These are phyloP conservation scores for Bryoerythrophyllum caledonicum DNA, from an alignment of 225 moss, liverwort and hornwort genomes.

Conservation along the genomic window DNA sequence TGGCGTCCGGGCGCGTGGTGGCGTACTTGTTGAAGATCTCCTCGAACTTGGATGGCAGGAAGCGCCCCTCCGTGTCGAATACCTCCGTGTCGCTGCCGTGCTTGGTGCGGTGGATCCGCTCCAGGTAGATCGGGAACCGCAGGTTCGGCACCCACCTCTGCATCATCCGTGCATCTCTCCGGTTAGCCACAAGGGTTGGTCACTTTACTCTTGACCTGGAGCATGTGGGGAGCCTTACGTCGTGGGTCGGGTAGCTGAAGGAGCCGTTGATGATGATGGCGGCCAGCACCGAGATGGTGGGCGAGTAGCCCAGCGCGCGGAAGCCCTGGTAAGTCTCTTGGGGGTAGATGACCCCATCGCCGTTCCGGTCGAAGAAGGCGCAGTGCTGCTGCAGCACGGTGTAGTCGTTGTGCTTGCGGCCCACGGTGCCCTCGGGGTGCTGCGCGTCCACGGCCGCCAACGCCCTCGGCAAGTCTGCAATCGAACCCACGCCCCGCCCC, in stretches of 20 bases:
- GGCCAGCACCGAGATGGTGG: constrained; percentile 17
- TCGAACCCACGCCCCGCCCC: neutral
- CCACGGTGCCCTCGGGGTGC: constrained; percentile 38
- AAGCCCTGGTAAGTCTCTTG: constrained; percentile 30
- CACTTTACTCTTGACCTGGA: no score
- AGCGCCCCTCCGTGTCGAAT: constrained; percentile 34
- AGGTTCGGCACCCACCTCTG: constrained; percentile 26
- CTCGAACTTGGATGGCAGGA: constrained; percentile 28
- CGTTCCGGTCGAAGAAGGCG: constrained; percentile 35
- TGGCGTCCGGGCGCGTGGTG: constrained; percentile 11
- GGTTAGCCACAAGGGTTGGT: no score
- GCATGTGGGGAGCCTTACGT: constrained; percentile 3
- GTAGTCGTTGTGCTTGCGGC: constrained; percentile 34
- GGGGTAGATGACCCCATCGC: constrained; percentile 29
- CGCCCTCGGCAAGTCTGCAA: constrained; percentile 41
- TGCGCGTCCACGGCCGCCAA: constrained; percentile 40
- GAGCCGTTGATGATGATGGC: constrained; percentile 15
- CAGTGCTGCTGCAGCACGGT: constrained; percentile 35
- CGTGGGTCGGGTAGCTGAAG: constrained; percentile 32
- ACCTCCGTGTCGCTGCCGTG: constrained; percentile 33
- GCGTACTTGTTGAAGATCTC: constrained; percentile 38
- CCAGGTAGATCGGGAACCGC: constrained; percentile 30
- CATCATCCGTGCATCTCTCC: no score
- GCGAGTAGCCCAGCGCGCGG: constrained; percentile 26
- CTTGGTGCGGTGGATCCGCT: constrained; percentile 34